Base-by-base conservation (phyloP, 2,329 filamentous ascomycete species). In the Didymosphaeria variabile region DNA sequence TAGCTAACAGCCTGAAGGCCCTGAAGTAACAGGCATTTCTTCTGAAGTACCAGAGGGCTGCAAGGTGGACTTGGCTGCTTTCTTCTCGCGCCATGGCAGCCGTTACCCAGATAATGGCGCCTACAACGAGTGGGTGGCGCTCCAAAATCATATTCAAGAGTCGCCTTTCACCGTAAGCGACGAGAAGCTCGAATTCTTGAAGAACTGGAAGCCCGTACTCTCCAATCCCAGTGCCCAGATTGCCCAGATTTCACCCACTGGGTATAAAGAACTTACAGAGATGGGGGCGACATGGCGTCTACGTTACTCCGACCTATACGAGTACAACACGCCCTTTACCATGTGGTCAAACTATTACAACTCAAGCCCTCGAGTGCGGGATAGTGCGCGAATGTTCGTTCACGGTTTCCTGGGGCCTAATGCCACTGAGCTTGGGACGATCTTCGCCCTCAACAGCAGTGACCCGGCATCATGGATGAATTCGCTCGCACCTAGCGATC, bases 341-440 rank as follows among this genome's bases (percentile, higher is more conserved):
- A 83, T 88, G 7, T 91, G 87, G 86, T 84, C 87, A 19, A 91
- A 91, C 71, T 85, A 88, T 67, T 90, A 90, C 72, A 73, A 69
- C 21, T 71, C 75, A 0, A 70, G 71, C 6, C 84, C 86, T 6
- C 83, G 87, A 6, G 87, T 89, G 0, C 78, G 90, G 12, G 86
- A 90, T 71, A 88, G 87, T 1, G 87, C 87, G 1, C 80, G 85
- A 55, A 81, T 87, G 49, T 91, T 90, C 64, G 80, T 87, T 1
- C 83, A 83, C 34, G 88, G 88, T 8, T 90, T 86, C 69, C 73
- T 90, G 0, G 88, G 88, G 0, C 81, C 83, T 23, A 83, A 85
- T 46, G 82, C 86, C 5, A 82, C 82, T 0, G 78, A 81, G 2
- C 77, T 84, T 0, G 87, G 86, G 12, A 84, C 81, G 3, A 82